Conservation (phyloP, 208 protist species). For the Angomonas ambiguus region DNA sequence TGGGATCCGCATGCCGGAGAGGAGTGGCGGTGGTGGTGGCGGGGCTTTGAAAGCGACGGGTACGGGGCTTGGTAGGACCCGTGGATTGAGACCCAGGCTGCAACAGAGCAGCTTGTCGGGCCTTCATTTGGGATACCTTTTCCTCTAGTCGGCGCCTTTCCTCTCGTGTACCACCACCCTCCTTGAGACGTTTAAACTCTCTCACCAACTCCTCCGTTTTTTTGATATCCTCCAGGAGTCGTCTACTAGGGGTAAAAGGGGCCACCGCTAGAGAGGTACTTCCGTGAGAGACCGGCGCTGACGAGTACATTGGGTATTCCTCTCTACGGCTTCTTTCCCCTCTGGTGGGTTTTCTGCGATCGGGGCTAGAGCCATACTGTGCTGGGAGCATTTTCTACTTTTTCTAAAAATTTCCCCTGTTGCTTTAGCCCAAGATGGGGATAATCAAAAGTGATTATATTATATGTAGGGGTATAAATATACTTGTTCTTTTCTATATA, state of each 20-base stretch:
- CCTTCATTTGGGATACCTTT: background rate
- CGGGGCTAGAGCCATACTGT: background rate
- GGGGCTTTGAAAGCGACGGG: background rate
- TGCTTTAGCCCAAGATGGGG: too few relatives aligned
- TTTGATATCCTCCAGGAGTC: constrained; percentile 33
- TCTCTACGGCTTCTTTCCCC: too few relatives aligned
- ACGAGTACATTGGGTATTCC: too few relatives aligned
- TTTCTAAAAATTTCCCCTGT: too few relatives aligned
- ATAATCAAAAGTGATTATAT: too few relatives aligned
- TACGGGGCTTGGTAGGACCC: background rate
- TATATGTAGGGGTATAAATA: too few relatives aligned
- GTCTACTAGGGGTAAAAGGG: background rate
- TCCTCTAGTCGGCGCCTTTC: background rate
- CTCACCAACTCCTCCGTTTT: constrained; percentile 33
- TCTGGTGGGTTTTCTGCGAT: background rate
- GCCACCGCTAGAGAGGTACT: too few relatives aligned
- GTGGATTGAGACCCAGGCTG: background rate
- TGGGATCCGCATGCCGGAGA: background rate
- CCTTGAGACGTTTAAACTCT: constrained; percentile 32
- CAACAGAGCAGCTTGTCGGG: background rate
- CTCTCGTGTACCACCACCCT: constrained; percentile 22
- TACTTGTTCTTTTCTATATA: background rate
- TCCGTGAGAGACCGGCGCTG: too few relatives aligned
- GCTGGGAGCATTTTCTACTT: too few relatives aligned
- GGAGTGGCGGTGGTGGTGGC: background rate